phyloP scores from a whole-genome alignment of 2,329 filamentous ascomycete genomes.

The Fusarium domesticum region DNA sequence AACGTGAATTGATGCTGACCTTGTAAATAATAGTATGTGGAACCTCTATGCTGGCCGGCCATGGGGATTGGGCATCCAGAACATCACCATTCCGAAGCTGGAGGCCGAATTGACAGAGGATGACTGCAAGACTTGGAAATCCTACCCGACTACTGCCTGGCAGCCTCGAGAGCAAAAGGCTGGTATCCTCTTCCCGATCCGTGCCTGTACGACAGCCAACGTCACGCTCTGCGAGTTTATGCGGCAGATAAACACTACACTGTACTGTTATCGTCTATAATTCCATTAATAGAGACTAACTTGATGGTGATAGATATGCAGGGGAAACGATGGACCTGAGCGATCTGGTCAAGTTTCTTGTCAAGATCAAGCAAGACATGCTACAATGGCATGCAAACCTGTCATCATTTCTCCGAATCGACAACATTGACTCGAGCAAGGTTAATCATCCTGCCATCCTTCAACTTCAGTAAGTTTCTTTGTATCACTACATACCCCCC shows the following conservation, averaged over 20 bases:
- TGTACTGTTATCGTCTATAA: slow-evolving; percentile 16
- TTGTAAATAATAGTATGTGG: too few species aligned
- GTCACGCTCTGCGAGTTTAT: slow-evolving; percentile 15
- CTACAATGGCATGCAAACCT: slow-evolving; percentile 2
- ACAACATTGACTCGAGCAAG: neutral
- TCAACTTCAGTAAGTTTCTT: slow-evolving; percentile 17
- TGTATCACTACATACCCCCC: too few species aligned
- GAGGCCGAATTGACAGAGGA: neutral
- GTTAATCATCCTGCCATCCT: slow-evolving; percentile 13
- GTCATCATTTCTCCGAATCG: neutral
- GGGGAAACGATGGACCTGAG: neutral
- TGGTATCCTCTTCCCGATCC: neutral
- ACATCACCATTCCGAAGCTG: slow-evolving; percentile 26
- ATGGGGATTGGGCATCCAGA: slow-evolving; percentile 27
- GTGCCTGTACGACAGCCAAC: slow-evolving; percentile 7
- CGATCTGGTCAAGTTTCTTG: slow-evolving; percentile 1
- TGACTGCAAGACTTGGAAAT: slow-evolving; percentile 3
- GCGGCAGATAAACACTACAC: slow-evolving; percentile 13
- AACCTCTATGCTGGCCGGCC: slow-evolving; percentile 27
- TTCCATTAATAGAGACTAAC: neutral
- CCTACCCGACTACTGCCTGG: neutral
- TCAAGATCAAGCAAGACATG: slow-evolving; percentile 1
- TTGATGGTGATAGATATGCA: neutral
- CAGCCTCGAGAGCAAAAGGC: neutral
- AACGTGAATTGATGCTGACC: neutral